phyloP scores from a whole-genome alignment of 768 basidiomycete genomes.

The Psilocybe tampanensis region DNA sequence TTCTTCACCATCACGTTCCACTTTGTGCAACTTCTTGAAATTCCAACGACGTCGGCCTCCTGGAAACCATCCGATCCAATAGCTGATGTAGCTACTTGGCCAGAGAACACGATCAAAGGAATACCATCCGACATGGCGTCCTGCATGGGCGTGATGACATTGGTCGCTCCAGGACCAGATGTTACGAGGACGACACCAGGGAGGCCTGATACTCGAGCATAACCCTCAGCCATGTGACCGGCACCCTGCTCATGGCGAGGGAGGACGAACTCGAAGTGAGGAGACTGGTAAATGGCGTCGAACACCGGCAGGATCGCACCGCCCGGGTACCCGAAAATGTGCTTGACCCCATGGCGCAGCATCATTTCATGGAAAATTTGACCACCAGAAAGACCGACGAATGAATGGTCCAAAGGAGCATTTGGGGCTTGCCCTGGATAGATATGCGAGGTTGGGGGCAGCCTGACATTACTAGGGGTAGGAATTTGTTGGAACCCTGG shows the following conservation, averaged over 20 bases:
- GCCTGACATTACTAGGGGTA: constrained; percentile 35
- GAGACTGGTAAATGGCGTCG: constrained; percentile 97
- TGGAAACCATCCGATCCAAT: constrained; percentile 99
- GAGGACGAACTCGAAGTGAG: constrained; percentile 92
- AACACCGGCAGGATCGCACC: constrained; percentile 99
- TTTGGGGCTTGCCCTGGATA: constrained; percentile 43
- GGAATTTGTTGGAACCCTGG: constrained; percentile 51
- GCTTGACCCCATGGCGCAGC: constrained; percentile 94
- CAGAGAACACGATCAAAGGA: constrained; percentile 93
- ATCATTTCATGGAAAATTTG: constrained; percentile 99
- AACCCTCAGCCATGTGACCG: constrained; percentile 99
- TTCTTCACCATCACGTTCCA: constrained; percentile 99
- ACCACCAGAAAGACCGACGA: constrained; percentile 93
- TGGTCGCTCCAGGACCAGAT: constrained; percentile 97
- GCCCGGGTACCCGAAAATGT: constrained; percentile 97
- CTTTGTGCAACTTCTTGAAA: constrained; percentile 96
- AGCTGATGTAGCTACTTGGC: constrained; percentile 98
- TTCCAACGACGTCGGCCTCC: constrained; percentile 96
- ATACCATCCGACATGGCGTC: constrained; percentile 95
- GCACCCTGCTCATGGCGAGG: constrained; percentile 98
- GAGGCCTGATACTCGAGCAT: constrained; percentile 95
- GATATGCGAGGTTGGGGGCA: constrained; percentile 33
- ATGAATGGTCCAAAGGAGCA: constrained; percentile 72
- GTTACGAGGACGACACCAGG: constrained; percentile 98
- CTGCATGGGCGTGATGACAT: constrained; percentile 97